Evolutionary conservation across 371 early-diverging fungal genomes (phyloP).

Genomic region (Apophysomyces trapeziformis): DNA sequence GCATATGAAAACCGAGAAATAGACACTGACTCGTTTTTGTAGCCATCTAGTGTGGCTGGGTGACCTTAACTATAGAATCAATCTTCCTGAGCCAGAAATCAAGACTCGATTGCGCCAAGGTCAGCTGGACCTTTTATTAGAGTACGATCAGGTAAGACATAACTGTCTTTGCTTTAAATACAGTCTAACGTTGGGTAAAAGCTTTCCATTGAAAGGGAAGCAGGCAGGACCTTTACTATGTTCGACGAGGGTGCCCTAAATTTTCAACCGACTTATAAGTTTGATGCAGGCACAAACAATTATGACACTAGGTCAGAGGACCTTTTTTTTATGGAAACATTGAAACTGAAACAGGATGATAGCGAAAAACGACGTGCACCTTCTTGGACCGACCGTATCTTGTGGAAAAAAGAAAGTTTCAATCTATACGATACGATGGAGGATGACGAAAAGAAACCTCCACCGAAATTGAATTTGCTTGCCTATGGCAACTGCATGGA

Average conservation of each 20-base stretch:
- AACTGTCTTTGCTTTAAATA: too few species aligned
- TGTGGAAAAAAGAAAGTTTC: constrained; percentile 70
- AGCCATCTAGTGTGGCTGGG: constrained; percentile 92
- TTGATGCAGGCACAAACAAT: constrained; percentile 76
- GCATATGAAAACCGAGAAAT: not conserved
- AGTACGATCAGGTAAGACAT: constrained; percentile 69
- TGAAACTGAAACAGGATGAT: not conserved
- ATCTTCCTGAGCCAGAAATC: constrained; percentile 63
- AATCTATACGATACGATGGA: not conserved
- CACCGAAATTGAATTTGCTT: constrained; percentile 40
- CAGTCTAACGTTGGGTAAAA: not conserved
- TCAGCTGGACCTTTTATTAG: constrained; percentile 56
- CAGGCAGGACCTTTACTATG: constrained; percentile 69
- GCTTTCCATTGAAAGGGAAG: constrained; percentile 47
- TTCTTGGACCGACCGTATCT: constrained; percentile 92
- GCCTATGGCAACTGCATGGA: constrained; percentile 68
- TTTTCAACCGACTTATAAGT: constrained; percentile 96
- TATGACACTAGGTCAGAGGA: constrained; percentile 81
- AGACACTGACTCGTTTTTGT: not conserved
- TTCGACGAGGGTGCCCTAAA: constrained; percentile 81
- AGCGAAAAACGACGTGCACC: constrained; percentile 88
- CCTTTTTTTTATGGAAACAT: not conserved
- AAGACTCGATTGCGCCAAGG: constrained; percentile 57
- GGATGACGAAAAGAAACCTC: constrained; percentile 19
- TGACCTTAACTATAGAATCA: constrained; percentile 93